A percentile compares a stretch with the other conserved stretches of the same genome.
phyloP scores from a whole-genome alignment of 1,139 yeast genomes.

The Kluyveromyces marxianus region DNA sequence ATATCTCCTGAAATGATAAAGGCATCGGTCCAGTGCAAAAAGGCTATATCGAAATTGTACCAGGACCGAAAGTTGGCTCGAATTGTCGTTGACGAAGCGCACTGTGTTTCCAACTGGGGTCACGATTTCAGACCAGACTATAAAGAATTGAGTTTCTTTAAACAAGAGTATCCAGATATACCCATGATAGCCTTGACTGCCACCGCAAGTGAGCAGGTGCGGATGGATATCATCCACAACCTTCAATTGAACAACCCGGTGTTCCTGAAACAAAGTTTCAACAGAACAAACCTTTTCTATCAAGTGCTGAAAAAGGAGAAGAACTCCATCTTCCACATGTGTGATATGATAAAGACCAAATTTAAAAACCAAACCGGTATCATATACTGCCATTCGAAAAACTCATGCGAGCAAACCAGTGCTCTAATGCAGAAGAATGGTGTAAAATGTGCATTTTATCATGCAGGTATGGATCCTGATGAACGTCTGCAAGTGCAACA shows the following conservation, averaged over 20 bases:
- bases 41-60: slow-evolving; percentile 53
- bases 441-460: slow-evolving; percentile 67
- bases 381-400: slow-evolving; percentile 87
- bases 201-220: slow-evolving; percentile 89
- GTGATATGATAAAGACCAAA: slow-evolving; percentile 43
- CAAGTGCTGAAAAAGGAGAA: slow-evolving; percentile 62
- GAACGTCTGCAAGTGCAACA: slow-evolving; percentile 64
- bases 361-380: slow-evolving; percentile 70
- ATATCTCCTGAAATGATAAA: slow-evolving; percentile 94
- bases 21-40: slow-evolving; percentile 62
- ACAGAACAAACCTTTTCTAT: slow-evolving; percentile 78
- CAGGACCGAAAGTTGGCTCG: slow-evolving; percentile 58
- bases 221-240: slow-evolving; percentile 77
- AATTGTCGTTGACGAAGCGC: slow-evolving; percentile 95
- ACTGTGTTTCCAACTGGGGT: slow-evolving; percentile 98
- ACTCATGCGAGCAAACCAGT: slow-evolving; percentile 79
- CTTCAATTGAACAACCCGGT: slow-evolving; percentile 44
- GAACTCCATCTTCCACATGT: slow-evolving; percentile 53
- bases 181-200: slow-evolving; percentile 98
- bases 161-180: slow-evolving; percentile 62
- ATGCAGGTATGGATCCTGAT: slow-evolving; percentile 86
- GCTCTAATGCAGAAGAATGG: slow-evolving; percentile 53
- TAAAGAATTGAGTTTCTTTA: slow-evolving; percentile 69
- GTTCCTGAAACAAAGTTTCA: slow-evolving; percentile 64
- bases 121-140: slow-evolving; percentile 98